These are phyloP conservation scores for Vigna angularis DNA, from an alignment of 306 rosid species.

Conservation along the genomic window DNA sequence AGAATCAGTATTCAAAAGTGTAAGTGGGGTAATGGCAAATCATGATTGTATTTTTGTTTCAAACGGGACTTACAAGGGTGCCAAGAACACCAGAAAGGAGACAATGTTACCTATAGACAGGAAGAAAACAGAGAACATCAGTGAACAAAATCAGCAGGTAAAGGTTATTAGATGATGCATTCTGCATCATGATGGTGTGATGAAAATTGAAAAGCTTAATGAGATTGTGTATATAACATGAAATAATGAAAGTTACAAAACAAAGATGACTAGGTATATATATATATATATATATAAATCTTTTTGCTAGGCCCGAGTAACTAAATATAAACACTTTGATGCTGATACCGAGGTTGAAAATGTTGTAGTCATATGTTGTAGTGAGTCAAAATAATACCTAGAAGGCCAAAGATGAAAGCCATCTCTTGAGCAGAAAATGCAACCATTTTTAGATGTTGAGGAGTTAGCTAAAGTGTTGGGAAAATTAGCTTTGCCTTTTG, in stretches of 20 bases:
- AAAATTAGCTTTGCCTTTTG: slow-evolving; percentile 23
- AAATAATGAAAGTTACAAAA: slow-evolving; percentile 30
- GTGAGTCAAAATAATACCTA: slow-evolving; percentile 51
- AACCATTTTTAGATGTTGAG: slow-evolving; percentile 46
- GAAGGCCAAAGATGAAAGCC: slow-evolving; percentile 64
- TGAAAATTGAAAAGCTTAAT: slow-evolving; percentile 23
- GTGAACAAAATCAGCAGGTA: background rate
- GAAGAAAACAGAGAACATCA: slow-evolving; percentile 28
- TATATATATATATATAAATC: too few species aligned
- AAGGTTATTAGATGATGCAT: background rate
- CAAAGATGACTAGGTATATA: background rate
- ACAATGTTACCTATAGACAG: slow-evolving; percentile 64
- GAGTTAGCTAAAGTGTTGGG: background rate
- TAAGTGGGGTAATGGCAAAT: background rate
- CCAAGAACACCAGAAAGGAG: slow-evolving; percentile 71
- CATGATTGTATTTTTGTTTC: slow-evolving; percentile 6
- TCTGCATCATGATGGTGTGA: background rate
- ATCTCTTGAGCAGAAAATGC: slow-evolving; percentile 48
- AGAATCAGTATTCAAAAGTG: background rate
- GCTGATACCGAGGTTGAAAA: background rate
- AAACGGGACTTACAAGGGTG: slow-evolving; percentile 68
- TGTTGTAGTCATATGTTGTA: background rate
- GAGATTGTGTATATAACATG: background rate
- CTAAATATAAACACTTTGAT: background rate
- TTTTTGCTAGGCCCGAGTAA: background rate